Percentiles rank a stretch among this genome's conserved stretches.
These are phyloP conservation scores for Russula sp. DNA, from an alignment of 768 basidiomycete species.

Conservation along the genomic window DNA sequence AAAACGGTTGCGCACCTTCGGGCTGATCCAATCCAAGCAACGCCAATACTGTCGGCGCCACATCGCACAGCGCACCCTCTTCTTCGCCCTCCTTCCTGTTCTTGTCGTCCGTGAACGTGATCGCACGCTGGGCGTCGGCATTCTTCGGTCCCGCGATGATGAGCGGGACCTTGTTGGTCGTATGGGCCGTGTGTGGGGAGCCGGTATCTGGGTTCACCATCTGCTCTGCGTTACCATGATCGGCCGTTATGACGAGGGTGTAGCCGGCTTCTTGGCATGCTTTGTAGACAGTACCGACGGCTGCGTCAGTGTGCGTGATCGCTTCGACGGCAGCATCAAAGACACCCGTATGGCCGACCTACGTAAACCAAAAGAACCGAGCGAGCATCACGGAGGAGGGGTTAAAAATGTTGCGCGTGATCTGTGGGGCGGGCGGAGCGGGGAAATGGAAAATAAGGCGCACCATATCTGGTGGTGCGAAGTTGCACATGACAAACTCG, in stretches of 20 bases:
- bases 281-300: conserved; percentile 80
- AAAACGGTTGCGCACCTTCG: conserved; percentile 41
- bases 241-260: conserved; percentile 80
- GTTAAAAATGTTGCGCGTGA: no score
- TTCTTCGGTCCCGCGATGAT: conserved; percentile 59
- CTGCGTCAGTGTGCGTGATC: conserved; percentile 80
- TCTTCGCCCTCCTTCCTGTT: conserved; percentile 48
- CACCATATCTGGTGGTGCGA: conserved; percentile 96
- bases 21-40: conserved; percentile 68
- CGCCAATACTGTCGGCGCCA: conserved; percentile 82
- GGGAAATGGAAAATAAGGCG: not conserved
- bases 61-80: conserved; percentile 76
- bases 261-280: conserved; percentile 84
- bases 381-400: not conserved
- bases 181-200: conserved; percentile 87
- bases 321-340: conserved; percentile 89
- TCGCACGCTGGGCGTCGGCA: conserved; percentile 35
- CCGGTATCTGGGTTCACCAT: conserved; percentile 82
- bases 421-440: not conserved
- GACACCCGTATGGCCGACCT: conserved; percentile 89
- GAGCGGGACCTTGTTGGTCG: conserved; percentile 85
- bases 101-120: conserved; percentile 46
- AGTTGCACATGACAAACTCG: conserved; percentile 97
- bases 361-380: not conserved
- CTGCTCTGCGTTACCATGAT: conserved; percentile 95